phyloP scores from a whole-genome alignment of 2,329 filamentous ascomycete species.

The Albifimbria verrucaria region DNA sequence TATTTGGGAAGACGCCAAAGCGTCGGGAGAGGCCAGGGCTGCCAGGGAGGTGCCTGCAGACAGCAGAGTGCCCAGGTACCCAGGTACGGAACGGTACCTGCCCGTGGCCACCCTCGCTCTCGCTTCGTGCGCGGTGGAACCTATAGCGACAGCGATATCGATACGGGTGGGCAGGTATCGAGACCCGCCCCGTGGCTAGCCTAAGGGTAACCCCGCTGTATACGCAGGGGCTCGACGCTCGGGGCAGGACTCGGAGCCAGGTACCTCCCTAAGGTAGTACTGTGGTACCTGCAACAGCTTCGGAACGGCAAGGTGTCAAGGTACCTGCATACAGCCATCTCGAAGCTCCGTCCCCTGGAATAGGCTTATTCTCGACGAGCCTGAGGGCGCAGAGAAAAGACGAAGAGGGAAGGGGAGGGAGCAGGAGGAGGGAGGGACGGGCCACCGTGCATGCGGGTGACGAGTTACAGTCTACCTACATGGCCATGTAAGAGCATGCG shows the following conservation, averaged over 20 bases:
- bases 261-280: too few species aligned
- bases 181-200: background rate
- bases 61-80: background rate
- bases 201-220: background rate
- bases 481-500: too few species aligned
- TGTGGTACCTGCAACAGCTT: too few species aligned
- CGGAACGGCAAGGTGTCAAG: too few species aligned
- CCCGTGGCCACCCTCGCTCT: background rate
- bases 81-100: background rate
- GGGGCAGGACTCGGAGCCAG: background rate
- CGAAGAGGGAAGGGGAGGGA: background rate
- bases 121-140: background rate
- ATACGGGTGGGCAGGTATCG: background rate
- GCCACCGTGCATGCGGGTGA: background rate
- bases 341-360: too few species aligned
- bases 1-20: background rate
- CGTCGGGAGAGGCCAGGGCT: background rate
- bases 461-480: background rate
- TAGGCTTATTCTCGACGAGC: too few species aligned
- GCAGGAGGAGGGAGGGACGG: background rate
- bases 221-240: background rate
- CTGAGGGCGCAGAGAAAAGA: background rate
- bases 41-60: background rate
- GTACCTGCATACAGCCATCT: too few species aligned
- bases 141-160: background rate